These are phyloP conservation scores for Colletotrichum liaoningense DNA, from an alignment of 2,329 filamentous ascomycete genomes.

Conservation along the genomic window DNA sequence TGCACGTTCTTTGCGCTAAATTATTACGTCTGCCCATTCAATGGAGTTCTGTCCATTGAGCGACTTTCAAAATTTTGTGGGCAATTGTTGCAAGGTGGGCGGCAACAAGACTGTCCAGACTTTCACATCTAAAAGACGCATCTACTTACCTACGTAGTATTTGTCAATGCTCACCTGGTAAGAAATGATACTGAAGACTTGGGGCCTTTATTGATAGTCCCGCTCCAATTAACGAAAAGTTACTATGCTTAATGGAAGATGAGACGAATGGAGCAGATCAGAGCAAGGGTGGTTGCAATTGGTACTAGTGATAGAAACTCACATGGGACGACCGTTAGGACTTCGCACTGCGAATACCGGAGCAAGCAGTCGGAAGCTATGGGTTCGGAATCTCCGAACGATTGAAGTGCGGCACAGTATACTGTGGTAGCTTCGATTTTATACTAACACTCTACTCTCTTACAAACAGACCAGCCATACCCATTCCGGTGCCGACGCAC, in stretches of 20 bases:
- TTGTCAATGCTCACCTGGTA: too few species aligned
- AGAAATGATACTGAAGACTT: neutral
- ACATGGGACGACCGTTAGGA: neutral
- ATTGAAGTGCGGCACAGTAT: neutral
- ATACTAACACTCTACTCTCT: constrained; percentile 59
- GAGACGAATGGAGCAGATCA: too few species aligned
- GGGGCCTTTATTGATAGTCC: neutral
- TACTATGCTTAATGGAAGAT: too few species aligned
- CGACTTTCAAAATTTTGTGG: too few species aligned
- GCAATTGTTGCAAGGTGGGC: too few species aligned
- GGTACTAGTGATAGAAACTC: too few species aligned
- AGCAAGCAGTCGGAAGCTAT: neutral
- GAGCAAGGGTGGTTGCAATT: too few species aligned
- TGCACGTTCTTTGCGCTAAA: too few species aligned
- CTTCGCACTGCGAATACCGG: neutral
- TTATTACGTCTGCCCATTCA: too few species aligned
- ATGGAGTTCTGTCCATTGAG: too few species aligned
- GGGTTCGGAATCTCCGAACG: neutral
- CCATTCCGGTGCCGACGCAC: constrained; percentile 89
- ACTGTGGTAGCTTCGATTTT: neutral
- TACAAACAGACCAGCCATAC: constrained; percentile 77
- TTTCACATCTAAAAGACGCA: neutral
- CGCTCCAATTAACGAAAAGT: neutral
- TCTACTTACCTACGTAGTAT: too few species aligned
- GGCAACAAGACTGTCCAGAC: too few species aligned